Percentiles rank a stretch among this genome's conserved stretches.
Conservation (phyloP, 176 grass and related monocot species). For the Hordeum marinum region DNA sequence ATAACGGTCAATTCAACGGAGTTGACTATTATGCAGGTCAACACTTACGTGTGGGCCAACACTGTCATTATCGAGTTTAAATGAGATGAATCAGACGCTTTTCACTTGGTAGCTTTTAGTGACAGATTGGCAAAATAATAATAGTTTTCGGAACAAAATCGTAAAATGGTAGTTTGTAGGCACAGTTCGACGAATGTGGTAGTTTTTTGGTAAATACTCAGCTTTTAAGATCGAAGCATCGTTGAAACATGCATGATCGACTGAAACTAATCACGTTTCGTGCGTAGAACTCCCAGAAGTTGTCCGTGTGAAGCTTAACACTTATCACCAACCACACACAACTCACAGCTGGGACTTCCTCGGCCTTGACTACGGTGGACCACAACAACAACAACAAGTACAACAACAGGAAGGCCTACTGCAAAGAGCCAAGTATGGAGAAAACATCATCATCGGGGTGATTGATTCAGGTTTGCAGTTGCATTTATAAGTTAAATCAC, state of each 20-base stretch:
- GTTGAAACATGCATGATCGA: not conserved
- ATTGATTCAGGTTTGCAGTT: slow-evolving; percentile 27
- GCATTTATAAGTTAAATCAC: not conserved
- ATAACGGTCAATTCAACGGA: too few relatives aligned
- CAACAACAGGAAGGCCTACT: not conserved
- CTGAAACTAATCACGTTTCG: not conserved
- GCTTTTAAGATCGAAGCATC: not conserved
- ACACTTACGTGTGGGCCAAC: too few relatives aligned
- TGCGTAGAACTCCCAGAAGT: slow-evolving; percentile 34
- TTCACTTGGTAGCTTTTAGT: too few relatives aligned
- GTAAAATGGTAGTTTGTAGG: too few relatives aligned
- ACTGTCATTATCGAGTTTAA: too few relatives aligned
- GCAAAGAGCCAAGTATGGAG: slow-evolving; percentile 31
- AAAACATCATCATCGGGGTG: slow-evolving; percentile 40
- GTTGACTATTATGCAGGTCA: too few relatives aligned
- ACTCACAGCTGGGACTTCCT: slow-evolving; percentile 49
- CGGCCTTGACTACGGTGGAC: not conserved
- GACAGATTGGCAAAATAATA: too few relatives aligned
- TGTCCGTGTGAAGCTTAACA: slow-evolving; percentile 23
- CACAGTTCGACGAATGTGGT: too few relatives aligned
- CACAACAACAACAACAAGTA: not conserved
- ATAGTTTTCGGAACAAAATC: too few relatives aligned
- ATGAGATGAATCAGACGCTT: too few relatives aligned
- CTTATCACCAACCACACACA: not conserved
- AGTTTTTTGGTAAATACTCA: too few relatives aligned